phyloP scores from a whole-genome alignment of 1,284 basidiomycete species.

The Papiliotrema fonsecae region DNA sequence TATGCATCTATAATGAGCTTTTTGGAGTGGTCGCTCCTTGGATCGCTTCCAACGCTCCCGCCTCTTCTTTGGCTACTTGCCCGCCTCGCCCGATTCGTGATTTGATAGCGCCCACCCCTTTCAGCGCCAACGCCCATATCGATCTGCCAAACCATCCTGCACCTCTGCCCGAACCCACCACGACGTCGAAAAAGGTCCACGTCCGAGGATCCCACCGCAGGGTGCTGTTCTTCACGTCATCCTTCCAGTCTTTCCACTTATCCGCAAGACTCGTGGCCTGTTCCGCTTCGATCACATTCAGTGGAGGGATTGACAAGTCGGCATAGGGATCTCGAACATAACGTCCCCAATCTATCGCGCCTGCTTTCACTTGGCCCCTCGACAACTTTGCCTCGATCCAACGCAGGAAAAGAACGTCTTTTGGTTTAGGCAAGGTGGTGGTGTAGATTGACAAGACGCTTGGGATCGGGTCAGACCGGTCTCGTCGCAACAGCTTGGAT shows the following conservation, averaged over 20 bases:
- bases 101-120: background rate
- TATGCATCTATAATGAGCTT: too few relatives aligned
- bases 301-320: background rate
- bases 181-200: constrained; percentile 1
- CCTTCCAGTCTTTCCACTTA: background rate
- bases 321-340: constrained; percentile 15
- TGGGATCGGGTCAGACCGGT: constrained; percentile 7
- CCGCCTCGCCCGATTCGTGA: background rate
- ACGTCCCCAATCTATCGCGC: constrained; percentile 12
- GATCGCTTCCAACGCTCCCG: too few relatives aligned
- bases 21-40: too few relatives aligned
- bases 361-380: constrained; percentile 9
- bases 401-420: constrained; percentile 40
- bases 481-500: constrained; percentile 25
- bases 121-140: background rate
- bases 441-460: constrained; percentile 40
- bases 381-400: constrained; percentile 37
- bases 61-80: too few relatives aligned
- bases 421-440: constrained; percentile 34
- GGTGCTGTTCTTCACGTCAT: background rate
- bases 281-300: background rate
- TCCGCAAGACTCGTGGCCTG: background rate
- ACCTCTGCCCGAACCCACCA: constrained; percentile 2
- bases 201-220: constrained; percentile 7
- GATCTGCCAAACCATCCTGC: background rate